Conservation (phyloP, 139 green algal species). For the Closterium sp. region DNA sequence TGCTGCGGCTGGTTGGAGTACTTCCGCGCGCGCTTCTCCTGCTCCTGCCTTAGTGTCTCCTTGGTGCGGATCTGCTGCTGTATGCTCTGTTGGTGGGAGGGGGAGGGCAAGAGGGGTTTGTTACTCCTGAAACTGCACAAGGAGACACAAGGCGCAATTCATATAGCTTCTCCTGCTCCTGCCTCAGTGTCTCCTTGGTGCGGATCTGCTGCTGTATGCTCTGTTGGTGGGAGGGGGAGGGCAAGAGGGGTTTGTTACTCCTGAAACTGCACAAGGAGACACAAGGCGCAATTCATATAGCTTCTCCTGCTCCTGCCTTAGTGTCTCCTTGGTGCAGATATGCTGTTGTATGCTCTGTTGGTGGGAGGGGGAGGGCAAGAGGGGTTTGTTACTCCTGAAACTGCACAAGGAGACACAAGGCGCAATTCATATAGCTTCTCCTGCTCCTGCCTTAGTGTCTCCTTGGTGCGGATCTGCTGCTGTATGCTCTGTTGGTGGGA, state of each 20-base stretch:
- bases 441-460: too few species aligned
- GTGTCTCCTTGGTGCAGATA: too few species aligned
- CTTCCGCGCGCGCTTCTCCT: slow-evolving; percentile 26
- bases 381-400: too few species aligned
- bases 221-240: background rate
- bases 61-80: slow-evolving; percentile 33
- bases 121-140: background rate
- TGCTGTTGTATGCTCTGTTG: too few species aligned
- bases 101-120: background rate
- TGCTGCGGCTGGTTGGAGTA: background rate
- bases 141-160: background rate
- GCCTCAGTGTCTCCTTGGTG: slow-evolving; percentile 3
- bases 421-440: too few species aligned
- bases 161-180: slow-evolving; percentile 31
- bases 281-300: too few species aligned
- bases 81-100: background rate
- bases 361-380: too few species aligned
- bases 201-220: slow-evolving; percentile 31
- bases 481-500: too few species aligned
- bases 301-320: too few species aligned
- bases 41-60: slow-evolving; percentile 19
- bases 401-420: too few species aligned
- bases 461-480: too few species aligned
- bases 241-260: background rate
- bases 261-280: background rate